Evolutionary conservation across 2,329 filamentous ascomycete genomes (phyloP), one percentile per base, ranked within the genome.

Genomic region (Aspergillus awamori): DNA sequence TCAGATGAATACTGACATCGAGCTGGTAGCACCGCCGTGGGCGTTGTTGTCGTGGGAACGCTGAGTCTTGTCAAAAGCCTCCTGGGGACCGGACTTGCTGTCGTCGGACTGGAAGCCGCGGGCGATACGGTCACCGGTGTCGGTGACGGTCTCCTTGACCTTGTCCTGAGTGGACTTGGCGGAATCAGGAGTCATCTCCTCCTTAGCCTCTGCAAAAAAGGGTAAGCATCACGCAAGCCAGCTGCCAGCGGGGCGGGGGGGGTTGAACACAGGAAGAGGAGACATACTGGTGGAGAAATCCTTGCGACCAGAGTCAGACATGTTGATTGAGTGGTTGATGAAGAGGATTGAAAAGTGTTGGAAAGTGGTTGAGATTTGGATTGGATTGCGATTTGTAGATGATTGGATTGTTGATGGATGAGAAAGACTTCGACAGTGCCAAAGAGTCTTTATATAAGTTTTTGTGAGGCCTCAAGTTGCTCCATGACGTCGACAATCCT

Each of bases 241-340:
- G 39, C 33, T 26, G 43, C 22, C 7, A 20, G 20, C 20, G 20
- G 20, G 20, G 20, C 20, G n/a, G 17, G 38, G 33, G 33, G 11
- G 33, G 45, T 13, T 30, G 26, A 33, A 15, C 5, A 17, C 39
- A 45, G 36, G 15, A 39, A 30, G 4, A 22, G 8, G 28, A 30
- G 28, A 73, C 76, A 53, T 76, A 79, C 77, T 84, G 74, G 80
- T 80, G 67, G 75, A 70, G 76, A 86, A 82, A 77, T 86, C 84
- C 79, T 88, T 88, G 84, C 86, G 85, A 72, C 80, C 82, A 69
- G 76, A 57, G 78, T 88, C 86, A 82, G 86, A 84, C 85, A 87
- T 87, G 74, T 68, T 84, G 76, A 69, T 72, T 68, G 49, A 47
- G 48, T 53, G 47, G 28, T 53, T 24, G 20, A 20, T 53, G 13